Percentiles rank a stretch among this genome's conserved stretches.
Conservation (phyloP, 345 rosid species). For the Stellera chamaejasme region DNA sequence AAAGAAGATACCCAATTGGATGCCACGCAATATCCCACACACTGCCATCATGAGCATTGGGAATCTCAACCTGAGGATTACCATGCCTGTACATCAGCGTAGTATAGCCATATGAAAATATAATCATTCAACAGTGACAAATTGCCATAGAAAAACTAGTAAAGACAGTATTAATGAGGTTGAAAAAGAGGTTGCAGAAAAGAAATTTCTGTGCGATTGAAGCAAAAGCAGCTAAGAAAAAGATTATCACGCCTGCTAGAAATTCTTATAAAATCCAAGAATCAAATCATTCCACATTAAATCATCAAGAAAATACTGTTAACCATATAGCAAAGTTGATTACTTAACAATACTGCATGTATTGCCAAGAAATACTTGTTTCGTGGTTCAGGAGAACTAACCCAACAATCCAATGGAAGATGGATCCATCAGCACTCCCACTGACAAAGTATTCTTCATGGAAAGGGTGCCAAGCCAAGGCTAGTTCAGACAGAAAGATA, state of each 20-base stretch:
- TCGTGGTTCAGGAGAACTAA: slow-evolving; percentile 20
- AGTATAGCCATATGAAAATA: slow-evolving; percentile 12
- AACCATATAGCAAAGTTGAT: too few species aligned
- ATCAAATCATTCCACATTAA: too few species aligned
- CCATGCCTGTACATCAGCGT: slow-evolving; percentile 63
- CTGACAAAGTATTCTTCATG: slow-evolving; percentile 98
- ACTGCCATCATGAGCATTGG: slow-evolving; percentile 81
- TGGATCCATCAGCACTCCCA: slow-evolving; percentile 89
- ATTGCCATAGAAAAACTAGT: too few species aligned
- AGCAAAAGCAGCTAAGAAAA: neutral
- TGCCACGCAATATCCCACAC: slow-evolving; percentile 99
- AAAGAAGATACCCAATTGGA: slow-evolving; percentile 96
- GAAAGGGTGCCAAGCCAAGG: slow-evolving; percentile 98
- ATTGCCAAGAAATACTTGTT: neutral
- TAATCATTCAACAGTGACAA: too few species aligned
- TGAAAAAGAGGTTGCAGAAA: neutral
- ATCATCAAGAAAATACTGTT: neutral
- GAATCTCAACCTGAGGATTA: slow-evolving; percentile 84
- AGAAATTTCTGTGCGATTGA: neutral
- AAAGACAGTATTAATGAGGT: too few species aligned
- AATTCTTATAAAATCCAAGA: too few species aligned
- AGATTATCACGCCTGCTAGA: too few species aligned
- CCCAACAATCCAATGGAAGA: slow-evolving; percentile 98
- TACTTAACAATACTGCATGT: neutral
- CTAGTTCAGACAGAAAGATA: slow-evolving; percentile 25